Conservation (phyloP, 805 yeast genomes). For the Lachancea meyersii region DNA sequence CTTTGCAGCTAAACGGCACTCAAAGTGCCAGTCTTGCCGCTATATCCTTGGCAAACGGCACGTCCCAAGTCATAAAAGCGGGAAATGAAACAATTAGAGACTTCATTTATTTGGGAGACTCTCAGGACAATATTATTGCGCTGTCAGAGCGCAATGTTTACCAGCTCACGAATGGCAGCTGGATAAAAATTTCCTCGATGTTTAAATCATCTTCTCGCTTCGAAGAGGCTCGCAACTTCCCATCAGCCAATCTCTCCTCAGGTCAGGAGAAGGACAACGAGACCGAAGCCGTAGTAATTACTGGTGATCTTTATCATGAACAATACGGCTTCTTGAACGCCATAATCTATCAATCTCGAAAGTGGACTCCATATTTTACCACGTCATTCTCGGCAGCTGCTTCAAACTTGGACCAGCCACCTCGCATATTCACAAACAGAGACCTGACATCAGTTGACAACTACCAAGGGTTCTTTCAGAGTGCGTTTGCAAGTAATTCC, state of each 20-base stretch:
- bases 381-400: conserved; percentile 1
- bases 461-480: conserved; percentile 21
- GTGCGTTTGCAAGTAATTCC: conserved; percentile 7
- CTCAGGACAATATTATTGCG: conserved; percentile 37
- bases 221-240: conserved; percentile 1
- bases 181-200: conserved; percentile 2
- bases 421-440: conserved; percentile 32
- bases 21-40: conserved; percentile 41
- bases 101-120: conserved; percentile 43
- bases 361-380: conserved; percentile 25
- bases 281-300: conserved; percentile 21
- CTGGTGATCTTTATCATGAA: conserved; percentile 36
- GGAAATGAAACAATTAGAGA: conserved; percentile 27
- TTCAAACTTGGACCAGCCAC: not conserved
- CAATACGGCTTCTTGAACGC: conserved; percentile 31
- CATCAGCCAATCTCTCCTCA: not conserved
- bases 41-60: conserved; percentile 14
- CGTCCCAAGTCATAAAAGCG: conserved; percentile 13
- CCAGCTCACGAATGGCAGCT: not conserved
- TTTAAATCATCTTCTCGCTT: conserved; percentile 2
- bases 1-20: conserved; percentile 38
- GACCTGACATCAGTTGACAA: conserved; percentile 33
- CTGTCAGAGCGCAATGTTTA: conserved; percentile 4
- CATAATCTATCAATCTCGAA: conserved; percentile 18
- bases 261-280: not conserved